Percentiles rank a stretch among this genome's conserved stretches.
These are phyloP conservation scores for Fusarium piperis DNA, from an alignment of 2,329 filamentous ascomycete species.

Conservation along the genomic window DNA sequence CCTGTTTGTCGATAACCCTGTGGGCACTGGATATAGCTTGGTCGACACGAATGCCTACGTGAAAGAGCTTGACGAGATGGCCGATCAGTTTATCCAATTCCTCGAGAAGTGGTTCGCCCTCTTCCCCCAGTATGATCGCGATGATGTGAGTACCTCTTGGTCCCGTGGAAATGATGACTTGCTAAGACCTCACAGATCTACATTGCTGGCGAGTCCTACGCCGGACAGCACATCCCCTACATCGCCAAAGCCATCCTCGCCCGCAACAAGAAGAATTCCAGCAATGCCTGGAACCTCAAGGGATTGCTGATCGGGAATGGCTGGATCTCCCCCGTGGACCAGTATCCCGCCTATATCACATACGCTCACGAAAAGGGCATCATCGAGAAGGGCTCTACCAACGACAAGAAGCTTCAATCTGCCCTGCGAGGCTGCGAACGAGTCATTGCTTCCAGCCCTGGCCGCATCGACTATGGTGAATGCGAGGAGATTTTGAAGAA, in stretches of 20 bases:
- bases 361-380: constrained; percentile 83
- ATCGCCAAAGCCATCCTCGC: constrained; percentile 91
- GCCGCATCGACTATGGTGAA: constrained; percentile 69
- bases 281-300: constrained; percentile 75
- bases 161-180: neutral
- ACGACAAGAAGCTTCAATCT: constrained; percentile 72
- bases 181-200: constrained; percentile 72
- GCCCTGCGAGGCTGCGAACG: constrained; percentile 76
- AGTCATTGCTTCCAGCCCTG: constrained; percentile 58
- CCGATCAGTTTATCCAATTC: constrained; percentile 86
- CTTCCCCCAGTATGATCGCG: constrained; percentile 90
- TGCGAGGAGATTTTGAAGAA: constrained; percentile 83
- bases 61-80: constrained; percentile 88
- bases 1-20: constrained; percentile 96
- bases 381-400: constrained; percentile 72
- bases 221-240: constrained; percentile 96
- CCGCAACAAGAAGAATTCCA: constrained; percentile 74
- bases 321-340: constrained; percentile 91
- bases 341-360: constrained; percentile 87
- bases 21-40: constrained; percentile 96
- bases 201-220: constrained; percentile 94
- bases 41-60: constrained; percentile 90
- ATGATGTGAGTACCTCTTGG: constrained; percentile 78
- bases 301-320: constrained; percentile 96
- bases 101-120: constrained; percentile 90